Evolutionary conservation across 202 grass and related monocot genomes (phyloP), one percentile per base, ranked within the genome.

Genomic region (Panicum hallii): DNA sequence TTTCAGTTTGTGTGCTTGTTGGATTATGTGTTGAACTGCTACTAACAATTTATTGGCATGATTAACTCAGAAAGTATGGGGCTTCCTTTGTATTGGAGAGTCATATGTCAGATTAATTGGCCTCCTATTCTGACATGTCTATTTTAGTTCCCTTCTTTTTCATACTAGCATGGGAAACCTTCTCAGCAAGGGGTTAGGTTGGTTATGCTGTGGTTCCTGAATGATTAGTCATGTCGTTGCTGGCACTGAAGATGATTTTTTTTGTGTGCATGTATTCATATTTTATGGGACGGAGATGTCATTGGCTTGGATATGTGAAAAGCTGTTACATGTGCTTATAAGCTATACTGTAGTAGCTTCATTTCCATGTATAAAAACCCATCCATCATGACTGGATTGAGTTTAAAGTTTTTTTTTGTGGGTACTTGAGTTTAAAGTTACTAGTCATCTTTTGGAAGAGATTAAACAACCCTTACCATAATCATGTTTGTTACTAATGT

Each of bases 91-190:
- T 26, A 26, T 45, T 67, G 67, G 14, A 73, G 48, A 15, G 15
- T 74, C 49, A 53, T 36, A 22, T 9, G 40, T 9, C 19, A 60
- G 19, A 41, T 5, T 57, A 28, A 32, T 32, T 81, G 28, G 14
- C 22, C 60, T 87, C 14, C 47, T 73, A 30, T 13, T 10, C 60
- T 0, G 30, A 22, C 32, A 9, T 46, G 52, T 30, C 30, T 44
- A 19, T 72, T 80, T 75, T 67, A 22, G 15, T 82, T 34, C 67
- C 36, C 78, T 63, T 42, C 3, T 42, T 28, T 44, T 67, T 23
- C 20, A 19, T 52, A 45, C 12, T 67, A 77, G 50, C 6, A 68
- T 48, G 14, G 47, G 13, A 61, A 56, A 58, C 32, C 28, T 62
- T 77, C 64, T 50, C 20, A 9, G 38, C 14, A 14, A 26, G 23